Evolutionary conservation across 768 basidiomycete species (phyloP), one percentile per base, ranked within the genome.

Genomic region (Calocera viscosa): DNA sequence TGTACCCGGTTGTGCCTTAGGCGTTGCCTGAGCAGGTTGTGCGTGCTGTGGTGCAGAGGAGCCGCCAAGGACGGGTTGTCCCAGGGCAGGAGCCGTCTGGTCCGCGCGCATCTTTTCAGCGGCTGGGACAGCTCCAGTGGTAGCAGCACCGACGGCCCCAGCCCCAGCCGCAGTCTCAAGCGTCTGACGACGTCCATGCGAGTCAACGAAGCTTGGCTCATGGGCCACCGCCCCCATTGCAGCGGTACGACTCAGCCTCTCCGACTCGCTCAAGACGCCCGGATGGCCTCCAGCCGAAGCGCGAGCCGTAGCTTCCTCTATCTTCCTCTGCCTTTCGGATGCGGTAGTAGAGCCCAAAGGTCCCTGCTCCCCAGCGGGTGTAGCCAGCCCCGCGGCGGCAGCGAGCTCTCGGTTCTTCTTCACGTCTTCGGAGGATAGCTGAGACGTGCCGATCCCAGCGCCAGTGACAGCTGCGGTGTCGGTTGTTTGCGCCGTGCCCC

Each of bases 341-440:
- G 8, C 49, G 10, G 24, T 10, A 8, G 24, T 49, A 16, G 14
- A 11, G 49, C 49, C 49, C 14, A 49, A 49, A 16, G 49, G 49
- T n/a, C 24, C 49, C 10, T 26, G 49, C 24, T 49, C 49, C 11
- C 24, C 49, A 26, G 49, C 49, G 24, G 49, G 49, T 16, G 49
- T 49, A 26, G 49, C 49, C 12, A 49, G 49, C 10, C 49, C 49
- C 8, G 49, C 49, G 10, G 49, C 49, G 10, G 24, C 49, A 26
- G 49, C 49, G 49, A 49, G 49, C 22, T 49, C 49, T 8, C 49
- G 49, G 49, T 49, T 49, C 49, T 49, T 49, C 49, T 49, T 14
- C 24, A 24, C 12, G 10, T 49, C 14, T 16, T 49, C 49, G 10
- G 12, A 10, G 8, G 49, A 49, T n/a, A 49, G 14, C 14, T 49